Percentiles rank a stretch among this genome's conserved stretches.
These are phyloP conservation scores for Magnaporthiopsis poae DNA, from an alignment of 2,329 filamentous ascomycete species.

Conservation along the genomic window DNA sequence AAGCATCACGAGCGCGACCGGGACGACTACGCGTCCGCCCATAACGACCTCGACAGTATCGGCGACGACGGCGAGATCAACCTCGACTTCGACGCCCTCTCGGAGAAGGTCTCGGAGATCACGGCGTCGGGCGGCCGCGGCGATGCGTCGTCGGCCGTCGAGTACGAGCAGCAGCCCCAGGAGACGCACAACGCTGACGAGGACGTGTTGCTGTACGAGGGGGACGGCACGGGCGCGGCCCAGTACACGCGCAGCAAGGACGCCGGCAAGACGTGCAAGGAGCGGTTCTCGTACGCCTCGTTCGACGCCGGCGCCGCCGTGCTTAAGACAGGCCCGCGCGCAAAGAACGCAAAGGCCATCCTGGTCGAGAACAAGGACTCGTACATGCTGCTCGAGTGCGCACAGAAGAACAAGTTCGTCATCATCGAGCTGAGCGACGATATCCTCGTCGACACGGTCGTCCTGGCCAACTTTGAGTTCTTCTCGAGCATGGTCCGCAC, in stretches of 20 bases:
- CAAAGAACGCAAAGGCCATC: conserved; percentile 79
- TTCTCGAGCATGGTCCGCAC: conserved; percentile 93
- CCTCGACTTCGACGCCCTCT: conserved; percentile 42
- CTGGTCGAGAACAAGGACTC: conserved; percentile 95
- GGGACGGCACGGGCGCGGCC: conserved; percentile 29
- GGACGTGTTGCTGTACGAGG: conserved; percentile 36
- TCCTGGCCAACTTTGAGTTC: conserved; percentile 98
- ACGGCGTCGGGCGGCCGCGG: conserved; percentile 20
- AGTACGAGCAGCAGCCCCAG: conserved; percentile 7
- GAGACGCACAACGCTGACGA: conserved; percentile 21
- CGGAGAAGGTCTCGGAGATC: conserved; percentile 36
- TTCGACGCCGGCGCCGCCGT: conserved; percentile 94
- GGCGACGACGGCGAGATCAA: conserved; percentile 82
- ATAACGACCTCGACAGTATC: conserved; percentile 64
- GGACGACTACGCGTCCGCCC: conserved; percentile 17
- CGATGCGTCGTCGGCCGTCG: conserved; percentile 13
- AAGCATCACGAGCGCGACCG: conserved; percentile 42
- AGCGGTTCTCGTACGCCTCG: conserved; percentile 92
- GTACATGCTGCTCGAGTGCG: conserved; percentile 93
- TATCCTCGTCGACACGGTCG: conserved; percentile 80
- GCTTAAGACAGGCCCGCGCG: conserved; percentile 76
- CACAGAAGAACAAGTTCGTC: conserved; percentile 78
- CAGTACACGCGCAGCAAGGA: conserved; percentile 66
- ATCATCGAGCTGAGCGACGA: conserved; percentile 88
- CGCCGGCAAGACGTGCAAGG: conserved; percentile 93